These are phyloP conservation scores for Yarrowia sp. DNA, from an alignment of 805 yeast species.

Conservation along the genomic window DNA sequence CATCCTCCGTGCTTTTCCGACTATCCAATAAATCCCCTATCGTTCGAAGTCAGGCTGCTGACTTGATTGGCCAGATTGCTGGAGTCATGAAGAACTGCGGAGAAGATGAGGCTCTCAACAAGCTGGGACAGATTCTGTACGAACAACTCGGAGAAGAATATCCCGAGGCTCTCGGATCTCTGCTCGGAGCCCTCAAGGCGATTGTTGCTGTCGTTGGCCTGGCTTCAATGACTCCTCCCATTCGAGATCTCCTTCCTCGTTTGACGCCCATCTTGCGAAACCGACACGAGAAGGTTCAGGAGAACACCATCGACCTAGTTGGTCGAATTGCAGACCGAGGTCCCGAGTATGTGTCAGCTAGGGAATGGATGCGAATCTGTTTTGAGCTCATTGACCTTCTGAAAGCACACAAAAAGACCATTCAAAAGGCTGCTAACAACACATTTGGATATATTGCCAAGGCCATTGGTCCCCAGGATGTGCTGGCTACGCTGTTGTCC, in stretches of 20 bases:
- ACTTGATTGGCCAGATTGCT: slow-evolving; percentile 62
- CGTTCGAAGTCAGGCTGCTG: slow-evolving; percentile 81
- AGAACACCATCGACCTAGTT: slow-evolving; percentile 69
- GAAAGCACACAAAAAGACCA: slow-evolving; percentile 70
- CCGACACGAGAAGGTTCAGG: slow-evolving; percentile 87
- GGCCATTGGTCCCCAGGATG: slow-evolving; percentile 96
- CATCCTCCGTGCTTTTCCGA: slow-evolving; percentile 68
- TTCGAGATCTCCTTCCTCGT: slow-evolving; percentile 77
- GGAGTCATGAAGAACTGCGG: slow-evolving; percentile 63
- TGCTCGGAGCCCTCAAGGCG: slow-evolving; percentile 64
- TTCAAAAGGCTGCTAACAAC: slow-evolving; percentile 78
- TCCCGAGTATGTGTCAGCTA: slow-evolving; percentile 78
- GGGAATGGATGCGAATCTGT: slow-evolving; percentile 97
- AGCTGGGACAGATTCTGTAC: slow-evolving; percentile 70
- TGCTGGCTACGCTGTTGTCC: slow-evolving; percentile 74
- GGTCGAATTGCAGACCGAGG: slow-evolving; percentile 79
- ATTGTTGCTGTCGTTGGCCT: slow-evolving; percentile 61
- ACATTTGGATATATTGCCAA: slow-evolving; percentile 89
- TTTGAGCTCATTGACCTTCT: slow-evolving; percentile 86
- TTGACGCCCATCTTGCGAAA: slow-evolving; percentile 88
- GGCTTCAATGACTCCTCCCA: slow-evolving; percentile 68
- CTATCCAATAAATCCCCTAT: slow-evolving; percentile 67
- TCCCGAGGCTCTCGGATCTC: slow-evolving; percentile 89
- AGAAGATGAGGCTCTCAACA: slow-evolving; percentile 59
- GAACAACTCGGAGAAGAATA: slow-evolving; percentile 93